phyloP scores from a whole-genome alignment of 345 rosid genomes.

The Lumnitzera racemosa region DNA sequence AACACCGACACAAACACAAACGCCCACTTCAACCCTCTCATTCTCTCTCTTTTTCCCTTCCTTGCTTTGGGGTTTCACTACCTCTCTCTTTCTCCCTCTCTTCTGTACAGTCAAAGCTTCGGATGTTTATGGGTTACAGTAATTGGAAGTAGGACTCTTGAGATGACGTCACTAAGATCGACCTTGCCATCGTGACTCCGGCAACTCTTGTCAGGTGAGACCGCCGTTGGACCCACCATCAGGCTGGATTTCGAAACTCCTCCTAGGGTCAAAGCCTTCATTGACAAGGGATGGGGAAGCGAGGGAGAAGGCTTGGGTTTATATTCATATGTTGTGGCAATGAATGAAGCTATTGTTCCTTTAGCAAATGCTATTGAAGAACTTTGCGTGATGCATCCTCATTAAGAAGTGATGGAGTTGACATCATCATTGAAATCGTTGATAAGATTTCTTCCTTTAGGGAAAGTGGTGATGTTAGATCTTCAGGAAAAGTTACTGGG shows the following conservation, averaged over 20 bases:
- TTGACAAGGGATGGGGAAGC: slow-evolving; percentile 99
- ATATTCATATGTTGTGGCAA: slow-evolving; percentile 76
- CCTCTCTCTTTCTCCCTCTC: slow-evolving; percentile 4
- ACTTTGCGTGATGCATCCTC: slow-evolving; percentile 90
- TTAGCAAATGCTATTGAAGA: slow-evolving; percentile 94
- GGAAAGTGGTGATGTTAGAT: slow-evolving; percentile 31
- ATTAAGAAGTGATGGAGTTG: slow-evolving; percentile 77
- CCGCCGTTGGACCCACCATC: slow-evolving; percentile 61
- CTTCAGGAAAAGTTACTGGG: slow-evolving; percentile 45
- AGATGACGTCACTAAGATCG: slow-evolving; percentile 78
- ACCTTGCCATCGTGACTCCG: slow-evolving; percentile 85
- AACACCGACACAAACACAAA: slow-evolving; percentile 1
- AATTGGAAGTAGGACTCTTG: slow-evolving; percentile 29
- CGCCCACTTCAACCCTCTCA: background rate
- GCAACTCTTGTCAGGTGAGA: slow-evolving; percentile 85
- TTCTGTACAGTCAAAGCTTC: slow-evolving; percentile 13
- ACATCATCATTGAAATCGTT: slow-evolving; percentile 80
- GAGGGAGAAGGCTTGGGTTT: slow-evolving; percentile 95
- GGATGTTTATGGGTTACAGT: slow-evolving; percentile 32
- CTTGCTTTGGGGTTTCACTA: slow-evolving; percentile 35
- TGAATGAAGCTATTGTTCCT: slow-evolving; percentile 94
- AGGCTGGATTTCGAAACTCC: slow-evolving; percentile 86
- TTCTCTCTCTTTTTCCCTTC: background rate
- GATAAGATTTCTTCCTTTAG: slow-evolving; percentile 66
- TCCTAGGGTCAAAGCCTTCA: slow-evolving; percentile 77